A percentile compares a stretch with the other conserved stretches of the same genome.
These are phyloP conservation scores for Trichophyton schoenleinii DNA, from an alignment of 2,329 filamentous ascomycete genomes.

Conservation along the genomic window DNA sequence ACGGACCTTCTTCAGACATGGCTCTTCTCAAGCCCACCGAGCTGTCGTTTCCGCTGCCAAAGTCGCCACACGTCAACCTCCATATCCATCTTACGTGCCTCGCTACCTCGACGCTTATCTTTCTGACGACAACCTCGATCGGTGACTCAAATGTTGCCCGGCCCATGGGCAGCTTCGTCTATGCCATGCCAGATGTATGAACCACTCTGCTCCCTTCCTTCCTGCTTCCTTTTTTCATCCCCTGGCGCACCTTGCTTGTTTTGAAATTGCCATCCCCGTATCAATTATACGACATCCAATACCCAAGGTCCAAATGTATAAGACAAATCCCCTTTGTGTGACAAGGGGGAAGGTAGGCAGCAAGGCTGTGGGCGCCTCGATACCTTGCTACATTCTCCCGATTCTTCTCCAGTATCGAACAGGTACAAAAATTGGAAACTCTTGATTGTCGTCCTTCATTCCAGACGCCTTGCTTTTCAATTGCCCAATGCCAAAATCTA, in stretches of 20 bases:
- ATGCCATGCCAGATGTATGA: slow-evolving; percentile 77
- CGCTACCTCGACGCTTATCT: slow-evolving; percentile 42
- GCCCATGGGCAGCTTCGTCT: slow-evolving; percentile 78
- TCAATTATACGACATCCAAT: not conserved
- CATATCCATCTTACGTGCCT: slow-evolving; percentile 47
- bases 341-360: not conserved
- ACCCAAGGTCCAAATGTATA: not conserved
- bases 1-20: too few species aligned
- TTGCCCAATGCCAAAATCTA: not conserved
- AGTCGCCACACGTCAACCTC: slow-evolving; percentile 43
- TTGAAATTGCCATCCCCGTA: not conserved
- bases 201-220: not conserved
- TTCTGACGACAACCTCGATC: slow-evolving; percentile 43
- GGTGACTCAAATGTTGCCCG: slow-evolving; percentile 32
- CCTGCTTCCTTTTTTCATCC: not conserved
- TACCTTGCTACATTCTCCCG: not conserved
- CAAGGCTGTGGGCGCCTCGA: not conserved
- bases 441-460: not conserved
- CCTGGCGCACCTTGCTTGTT: not conserved
- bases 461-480: not conserved
- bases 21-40: slow-evolving; percentile 35
- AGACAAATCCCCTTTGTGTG: not conserved
- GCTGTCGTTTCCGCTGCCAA: slow-evolving; percentile 46
- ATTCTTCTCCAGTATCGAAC: not conserved
- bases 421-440: not conserved